Conservation (phyloP, 306 rosid species). For the Fragaria ananassa region DNA sequence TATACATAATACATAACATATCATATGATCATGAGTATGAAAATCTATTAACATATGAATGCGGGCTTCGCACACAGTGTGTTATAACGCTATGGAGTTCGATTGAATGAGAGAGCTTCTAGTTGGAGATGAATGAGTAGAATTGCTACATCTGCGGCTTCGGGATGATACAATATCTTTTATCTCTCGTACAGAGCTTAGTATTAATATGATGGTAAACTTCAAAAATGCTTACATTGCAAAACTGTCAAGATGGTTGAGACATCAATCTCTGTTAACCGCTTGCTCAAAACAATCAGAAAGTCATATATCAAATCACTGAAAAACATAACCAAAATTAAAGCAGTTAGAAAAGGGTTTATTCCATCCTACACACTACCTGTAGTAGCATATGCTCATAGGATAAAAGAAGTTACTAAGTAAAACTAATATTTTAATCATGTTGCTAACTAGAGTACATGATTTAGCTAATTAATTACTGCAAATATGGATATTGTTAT, state of each 20-base stretch:
- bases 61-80: neutral
- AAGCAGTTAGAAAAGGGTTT: conserved; percentile 22
- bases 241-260: conserved; percentile 71
- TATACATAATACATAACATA: conserved; percentile 2
- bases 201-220: neutral
- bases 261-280: conserved; percentile 70
- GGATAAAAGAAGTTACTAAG: neutral
- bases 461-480: neutral
- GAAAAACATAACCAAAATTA: conserved; percentile 37
- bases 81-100: neutral
- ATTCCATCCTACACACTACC: neutral
- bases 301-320: conserved; percentile 88
- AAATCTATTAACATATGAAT: neutral
- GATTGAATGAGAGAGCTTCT: neutral
- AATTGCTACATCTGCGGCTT: neutral
- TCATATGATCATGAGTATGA: neutral
- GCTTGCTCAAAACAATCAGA: conserved; percentile 67
- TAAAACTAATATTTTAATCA: too few species aligned
- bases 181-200: neutral
- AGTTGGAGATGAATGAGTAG: neutral
- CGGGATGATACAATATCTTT: neutral
- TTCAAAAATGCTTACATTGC: conserved; percentile 55
- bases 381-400: neutral
- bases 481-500: neutral
- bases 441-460: neutral